phyloP scores from a whole-genome alignment of 78 protist genomes.

The Mantamonas sphyraenae region DNA sequence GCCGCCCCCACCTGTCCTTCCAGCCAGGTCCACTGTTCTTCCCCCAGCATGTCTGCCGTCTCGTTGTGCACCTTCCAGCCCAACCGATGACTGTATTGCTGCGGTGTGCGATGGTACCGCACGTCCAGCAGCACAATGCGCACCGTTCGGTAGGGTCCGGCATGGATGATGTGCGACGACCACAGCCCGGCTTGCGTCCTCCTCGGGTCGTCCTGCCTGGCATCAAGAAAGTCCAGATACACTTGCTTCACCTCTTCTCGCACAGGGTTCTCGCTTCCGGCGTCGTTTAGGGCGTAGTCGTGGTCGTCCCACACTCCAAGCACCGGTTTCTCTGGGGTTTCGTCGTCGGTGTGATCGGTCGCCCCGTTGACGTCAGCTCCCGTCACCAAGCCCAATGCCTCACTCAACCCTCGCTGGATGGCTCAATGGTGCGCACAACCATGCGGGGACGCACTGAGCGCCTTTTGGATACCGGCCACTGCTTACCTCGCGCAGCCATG shows the following conservation, averaged over 20 bases:
- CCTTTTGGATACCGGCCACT: too few relatives aligned
- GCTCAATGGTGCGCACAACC: too few relatives aligned
- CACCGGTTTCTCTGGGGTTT: too few relatives aligned
- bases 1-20: not conserved
- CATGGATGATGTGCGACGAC: not conserved
- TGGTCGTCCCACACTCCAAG: not conserved
- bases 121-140: not conserved
- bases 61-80: not conserved
- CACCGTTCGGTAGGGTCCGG: not conserved
- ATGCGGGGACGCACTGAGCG: too few relatives aligned
- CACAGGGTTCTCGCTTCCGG: not conserved
- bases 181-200: not conserved
- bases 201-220: not conserved
- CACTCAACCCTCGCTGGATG: too few relatives aligned
- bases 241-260: not conserved
- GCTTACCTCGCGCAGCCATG: too few relatives aligned
- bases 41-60: not conserved
- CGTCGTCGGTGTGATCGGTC: too few relatives aligned
- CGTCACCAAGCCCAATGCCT: too few relatives aligned
- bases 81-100: too few relatives aligned
- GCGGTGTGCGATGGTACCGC: too few relatives aligned
- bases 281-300: not conserved
- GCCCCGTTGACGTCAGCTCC: too few relatives aligned
- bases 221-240: not conserved
- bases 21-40: not conserved